Evolutionary conservation across 2,329 filamentous ascomycete genomes (phyloP), one percentile per base, ranked within the genome.

Genomic region (Berkeleyomyces rouxiae): DNA sequence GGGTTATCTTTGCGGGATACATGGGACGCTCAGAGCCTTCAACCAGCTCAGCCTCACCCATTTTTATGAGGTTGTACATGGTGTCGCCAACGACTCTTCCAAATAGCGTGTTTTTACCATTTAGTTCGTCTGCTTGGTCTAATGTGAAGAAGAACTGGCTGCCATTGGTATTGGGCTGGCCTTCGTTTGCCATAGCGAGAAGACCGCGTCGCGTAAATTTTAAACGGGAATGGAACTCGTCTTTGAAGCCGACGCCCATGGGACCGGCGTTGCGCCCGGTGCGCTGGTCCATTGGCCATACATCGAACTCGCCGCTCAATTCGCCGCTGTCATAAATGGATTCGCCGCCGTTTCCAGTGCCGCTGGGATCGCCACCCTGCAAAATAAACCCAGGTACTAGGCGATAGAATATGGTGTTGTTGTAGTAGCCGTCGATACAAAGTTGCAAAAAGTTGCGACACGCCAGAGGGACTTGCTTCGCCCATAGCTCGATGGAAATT

Each of bases 141-240:
- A 99, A 75, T 0, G 93, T 97, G 66, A 99, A 85, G 76, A 99
- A 99, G 78, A 97, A 97, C 73, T 99, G 93, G 72, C 90, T 96
- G 42, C 90, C 88, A 75, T 97, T 97, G 62, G 88, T 88, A 69
- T 91, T 79, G 39, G 81, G 80, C 60, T 75, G 76, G 55, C 90
- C 86, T 65, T 88, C 86, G 73, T 97, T 97, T 37, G 93, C 93
- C 90, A 97, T 96, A n/a, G 88, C 93, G 68, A 99, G 74, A 68
- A 97, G 75, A 0, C 93, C 93, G 65, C 93, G 81, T 58, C 93
- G 80, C 69, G 95, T 97, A 78, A 93, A 97, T 72, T 95, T 95
- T 67, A 99, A 78, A 40, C 93, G 82, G 68, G 86, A 90, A 73
- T 97, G 92, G 67, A 96, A 87, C 72, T 99, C 93, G 76, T 97